These are phyloP conservation scores for Alnus rubra DNA, from an alignment of 306 rosid genomes.

Conservation along the genomic window DNA sequence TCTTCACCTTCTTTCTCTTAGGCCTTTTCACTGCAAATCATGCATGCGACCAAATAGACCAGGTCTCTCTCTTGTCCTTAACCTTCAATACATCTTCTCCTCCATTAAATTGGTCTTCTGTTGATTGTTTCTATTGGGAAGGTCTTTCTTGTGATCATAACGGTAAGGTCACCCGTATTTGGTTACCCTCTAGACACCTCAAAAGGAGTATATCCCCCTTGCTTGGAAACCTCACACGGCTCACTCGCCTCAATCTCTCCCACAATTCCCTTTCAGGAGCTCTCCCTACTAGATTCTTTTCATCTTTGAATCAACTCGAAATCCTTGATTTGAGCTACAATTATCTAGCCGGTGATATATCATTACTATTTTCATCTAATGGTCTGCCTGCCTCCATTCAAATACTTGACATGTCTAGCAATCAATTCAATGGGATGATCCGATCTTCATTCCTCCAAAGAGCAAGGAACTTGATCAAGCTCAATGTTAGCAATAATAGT, in stretches of 20 bases:
- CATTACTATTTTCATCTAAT: neutral
- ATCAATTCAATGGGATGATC: conserved; percentile 1
- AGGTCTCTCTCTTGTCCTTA: neutral
- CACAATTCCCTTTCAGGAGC: neutral
- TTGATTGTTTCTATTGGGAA: conserved; percentile 9
- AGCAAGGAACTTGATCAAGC: neutral
- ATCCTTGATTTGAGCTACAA: conserved; percentile 26
- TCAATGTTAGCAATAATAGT: conserved; percentile 1
- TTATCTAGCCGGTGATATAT: conserved; percentile 3
- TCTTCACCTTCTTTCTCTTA: no score
- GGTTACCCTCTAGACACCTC: neutral
- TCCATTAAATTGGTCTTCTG: neutral
- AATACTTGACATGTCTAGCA: conserved; percentile 7
- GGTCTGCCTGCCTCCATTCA: neutral
- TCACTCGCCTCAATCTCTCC: neutral
- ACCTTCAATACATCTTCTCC: neutral
- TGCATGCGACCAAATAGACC: neutral
- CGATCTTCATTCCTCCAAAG: neutral
- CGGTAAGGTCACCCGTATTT: neutral
- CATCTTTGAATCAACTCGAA: neutral
- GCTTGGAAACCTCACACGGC: neutral
- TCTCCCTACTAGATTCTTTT: neutral
- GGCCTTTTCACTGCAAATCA: neutral
- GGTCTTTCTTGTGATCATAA: conserved; percentile 3
- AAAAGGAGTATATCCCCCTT: neutral